Evolutionary conservation across 2,329 filamentous ascomycete genomes (phyloP).

Genomic region (Fusarium tricinctum): DNA sequence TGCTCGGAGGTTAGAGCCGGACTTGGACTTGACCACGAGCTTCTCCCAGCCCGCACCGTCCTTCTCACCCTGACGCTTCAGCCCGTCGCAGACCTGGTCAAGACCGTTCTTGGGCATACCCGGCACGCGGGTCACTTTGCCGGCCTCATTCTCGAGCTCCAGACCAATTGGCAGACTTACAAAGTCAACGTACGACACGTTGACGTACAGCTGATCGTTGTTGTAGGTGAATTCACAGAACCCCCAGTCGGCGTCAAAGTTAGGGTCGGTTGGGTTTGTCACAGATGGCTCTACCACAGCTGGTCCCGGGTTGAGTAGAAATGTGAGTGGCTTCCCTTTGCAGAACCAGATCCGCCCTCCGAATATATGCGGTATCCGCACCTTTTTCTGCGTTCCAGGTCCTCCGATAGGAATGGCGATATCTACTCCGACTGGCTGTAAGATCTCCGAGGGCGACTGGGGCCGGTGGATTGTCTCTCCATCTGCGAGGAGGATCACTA

Average conservation of each 20-base stretch:
- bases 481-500: slow-evolving; percentile 75
- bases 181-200: slow-evolving; percentile 84
- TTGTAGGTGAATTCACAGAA: slow-evolving; percentile 81
- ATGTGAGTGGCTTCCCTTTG: slow-evolving; percentile 71
- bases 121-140: slow-evolving; percentile 61
- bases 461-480: slow-evolving; percentile 77
- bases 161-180: slow-evolving; percentile 74
- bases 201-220: slow-evolving; percentile 71
- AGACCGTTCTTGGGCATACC: slow-evolving; percentile 65
- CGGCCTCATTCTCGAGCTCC: slow-evolving; percentile 63
- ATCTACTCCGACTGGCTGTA: slow-evolving; percentile 67
- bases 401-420: slow-evolving; percentile 74
- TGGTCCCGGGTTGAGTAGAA: slow-evolving; percentile 78
- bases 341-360: slow-evolving; percentile 82
- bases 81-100: slow-evolving; percentile 58
- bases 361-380: slow-evolving; percentile 77
- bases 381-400: slow-evolving; percentile 69
- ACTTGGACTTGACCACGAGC: slow-evolving; percentile 61
- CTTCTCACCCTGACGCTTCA: slow-evolving; percentile 60
- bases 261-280: slow-evolving; percentile 74
- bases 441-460: slow-evolving; percentile 65
- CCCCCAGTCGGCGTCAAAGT: slow-evolving; percentile 73
- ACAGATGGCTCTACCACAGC: slow-evolving; percentile 81
- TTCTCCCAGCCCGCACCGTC: slow-evolving; percentile 67
- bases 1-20: slow-evolving; percentile 62